Evolutionary conservation across 192 early-diverging fungal genomes (phyloP).

Genomic region (Borealophlyctis nickersoniae): DNA sequence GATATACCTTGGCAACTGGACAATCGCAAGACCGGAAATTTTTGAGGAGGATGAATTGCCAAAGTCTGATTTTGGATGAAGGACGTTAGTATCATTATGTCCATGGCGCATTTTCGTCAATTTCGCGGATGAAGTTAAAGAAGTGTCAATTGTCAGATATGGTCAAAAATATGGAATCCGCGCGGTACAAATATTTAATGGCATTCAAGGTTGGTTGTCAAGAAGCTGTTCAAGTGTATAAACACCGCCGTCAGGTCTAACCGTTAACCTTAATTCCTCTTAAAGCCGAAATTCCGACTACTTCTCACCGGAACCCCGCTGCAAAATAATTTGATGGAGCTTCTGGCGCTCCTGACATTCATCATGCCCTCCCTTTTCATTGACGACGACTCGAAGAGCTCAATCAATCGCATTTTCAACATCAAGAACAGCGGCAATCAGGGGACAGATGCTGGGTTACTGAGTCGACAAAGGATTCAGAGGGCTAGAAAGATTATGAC

Average conservation of each 20-base stretch:
- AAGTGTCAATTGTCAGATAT: constrained; percentile 49
- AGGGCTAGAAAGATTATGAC: constrained; percentile 80
- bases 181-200: constrained; percentile 74
- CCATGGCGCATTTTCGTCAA: constrained; percentile 15
- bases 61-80: constrained; percentile 81
- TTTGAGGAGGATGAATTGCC: constrained; percentile 59
- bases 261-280: too few species aligned
- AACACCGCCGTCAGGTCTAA: too few species aligned
- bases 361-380: constrained; percentile 79
- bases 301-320: constrained; percentile 91
- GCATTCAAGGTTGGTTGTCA: constrained; percentile 16
- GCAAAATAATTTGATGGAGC: constrained; percentile 89
- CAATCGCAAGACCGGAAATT: constrained; percentile 69
- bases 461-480: constrained; percentile 57
- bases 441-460: constrained; percentile 21
- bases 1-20: constrained; percentile 68
- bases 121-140: too few species aligned
- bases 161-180: constrained; percentile 83
- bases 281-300: constrained; percentile 33
- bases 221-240: too few species aligned
- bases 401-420: constrained; percentile 57
- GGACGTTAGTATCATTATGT: constrained; percentile 44
- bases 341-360: constrained; percentile 75
- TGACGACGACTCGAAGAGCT: constrained; percentile 45
- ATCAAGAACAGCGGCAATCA: constrained; percentile 40